Evolutionary conservation across 2,329 filamentous ascomycete species (phyloP).

Genomic region (Apiospora hydei): DNA sequence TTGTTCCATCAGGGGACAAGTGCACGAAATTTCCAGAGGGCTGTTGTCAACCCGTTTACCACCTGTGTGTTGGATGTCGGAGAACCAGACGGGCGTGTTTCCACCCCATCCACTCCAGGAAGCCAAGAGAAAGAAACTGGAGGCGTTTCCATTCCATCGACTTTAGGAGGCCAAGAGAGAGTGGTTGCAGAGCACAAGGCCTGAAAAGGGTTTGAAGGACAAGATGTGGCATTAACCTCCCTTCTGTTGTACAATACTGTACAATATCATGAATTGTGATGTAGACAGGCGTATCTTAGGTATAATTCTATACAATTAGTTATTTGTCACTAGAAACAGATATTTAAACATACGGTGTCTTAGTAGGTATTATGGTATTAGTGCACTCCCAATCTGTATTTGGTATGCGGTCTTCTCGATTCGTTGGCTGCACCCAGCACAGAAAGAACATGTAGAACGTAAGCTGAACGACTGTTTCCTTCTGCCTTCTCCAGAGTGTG

Average conservation of each 20-base stretch:
- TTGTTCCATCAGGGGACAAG: slow-evolving; percentile 27
- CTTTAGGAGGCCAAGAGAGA: background rate
- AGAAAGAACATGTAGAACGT: background rate
- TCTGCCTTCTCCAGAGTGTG: background rate
- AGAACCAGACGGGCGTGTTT: background rate
- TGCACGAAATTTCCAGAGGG: slow-evolving; percentile 27
- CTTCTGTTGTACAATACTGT: background rate
- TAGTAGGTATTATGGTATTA: background rate
- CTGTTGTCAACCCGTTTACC: slow-evolving; percentile 25
- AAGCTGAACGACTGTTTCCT: background rate
- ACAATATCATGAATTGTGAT: background rate
- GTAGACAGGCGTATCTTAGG: background rate
- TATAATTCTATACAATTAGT: background rate
- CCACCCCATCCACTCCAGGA: background rate
- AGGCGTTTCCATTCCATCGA: background rate
- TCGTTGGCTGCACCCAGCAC: background rate
- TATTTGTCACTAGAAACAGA: background rate
- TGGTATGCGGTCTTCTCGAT: background rate
- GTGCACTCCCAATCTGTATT: no score
- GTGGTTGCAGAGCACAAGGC: background rate
- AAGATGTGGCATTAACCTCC: background rate
- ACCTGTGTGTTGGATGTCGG: slow-evolving; percentile 4
- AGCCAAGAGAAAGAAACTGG: background rate
- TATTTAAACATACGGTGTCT: background rate
- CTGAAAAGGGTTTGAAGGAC: background rate